Conservation (phyloP, 177 flowering plant species). For the Tripterygium wilfordii region DNA sequence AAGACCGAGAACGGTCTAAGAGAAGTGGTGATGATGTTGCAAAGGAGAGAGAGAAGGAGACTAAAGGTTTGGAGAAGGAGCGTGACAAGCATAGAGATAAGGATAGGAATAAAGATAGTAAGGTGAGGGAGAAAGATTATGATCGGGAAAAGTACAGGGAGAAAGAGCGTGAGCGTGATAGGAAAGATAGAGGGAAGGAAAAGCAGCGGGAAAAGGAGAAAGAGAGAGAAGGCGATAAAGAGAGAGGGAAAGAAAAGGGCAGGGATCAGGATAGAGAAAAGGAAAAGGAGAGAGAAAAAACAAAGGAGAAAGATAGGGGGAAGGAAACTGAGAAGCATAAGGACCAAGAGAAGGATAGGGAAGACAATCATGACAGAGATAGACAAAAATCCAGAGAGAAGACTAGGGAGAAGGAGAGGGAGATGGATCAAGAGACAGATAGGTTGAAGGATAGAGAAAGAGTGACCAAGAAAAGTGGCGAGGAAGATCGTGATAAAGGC, state of each 20-base stretch:
- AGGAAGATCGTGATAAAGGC: slow-evolving; percentile 33
- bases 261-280: slow-evolving; percentile 22
- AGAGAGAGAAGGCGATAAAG: slow-evolving; percentile 29
- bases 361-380: slow-evolving; percentile 18
- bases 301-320: slow-evolving; percentile 14
- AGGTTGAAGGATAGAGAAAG: slow-evolving; percentile 44
- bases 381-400: slow-evolving; percentile 28
- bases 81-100: slow-evolving; percentile 22
- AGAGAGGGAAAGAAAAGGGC: slow-evolving; percentile 25
- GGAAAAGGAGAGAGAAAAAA: slow-evolving; percentile 29
- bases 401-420: slow-evolving; percentile 34
- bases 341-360: slow-evolving; percentile 31
- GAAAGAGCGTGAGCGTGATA: slow-evolving; percentile 16
- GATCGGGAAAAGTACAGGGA: slow-evolving; percentile 19
- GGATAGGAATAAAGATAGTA: slow-evolving; percentile 20
- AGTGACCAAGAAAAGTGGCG: slow-evolving; percentile 25
- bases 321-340: slow-evolving; percentile 24
- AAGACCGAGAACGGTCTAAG: slow-evolving; percentile 40
- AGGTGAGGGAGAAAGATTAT: slow-evolving; percentile 20
- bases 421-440: slow-evolving; percentile 31
- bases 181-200: slow-evolving; percentile 24
- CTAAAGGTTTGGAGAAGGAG: slow-evolving; percentile 24
- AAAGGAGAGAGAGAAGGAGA: slow-evolving; percentile 37
- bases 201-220: slow-evolving; percentile 19
- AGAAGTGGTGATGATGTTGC: slow-evolving; percentile 12